phyloP scores from a whole-genome alignment of 306 rosid species.

The Prunus persica region DNA sequence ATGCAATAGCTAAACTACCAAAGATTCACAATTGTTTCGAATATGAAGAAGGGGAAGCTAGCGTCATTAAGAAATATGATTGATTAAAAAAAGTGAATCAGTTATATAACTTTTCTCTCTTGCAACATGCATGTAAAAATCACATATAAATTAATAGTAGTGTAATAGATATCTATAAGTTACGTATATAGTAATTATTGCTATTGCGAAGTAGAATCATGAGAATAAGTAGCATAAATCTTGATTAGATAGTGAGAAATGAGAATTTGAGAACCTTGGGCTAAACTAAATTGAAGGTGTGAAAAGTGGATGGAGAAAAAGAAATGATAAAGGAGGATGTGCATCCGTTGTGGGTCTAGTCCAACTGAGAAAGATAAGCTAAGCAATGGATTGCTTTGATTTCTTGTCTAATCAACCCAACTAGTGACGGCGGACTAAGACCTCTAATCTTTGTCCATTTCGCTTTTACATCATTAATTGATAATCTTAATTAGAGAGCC shows the following conservation, averaged over 20 bases:
- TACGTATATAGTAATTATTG: too few species aligned
- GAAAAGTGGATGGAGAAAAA: neutral
- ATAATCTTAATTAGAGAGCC: neutral
- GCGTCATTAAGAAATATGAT: neutral
- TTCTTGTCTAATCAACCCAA: slow-evolving; percentile 32
- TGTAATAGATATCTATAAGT: too few species aligned
- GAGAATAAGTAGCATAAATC: neutral
- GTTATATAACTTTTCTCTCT: neutral
- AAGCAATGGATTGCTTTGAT: slow-evolving; percentile 36
- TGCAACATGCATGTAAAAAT: too few species aligned
- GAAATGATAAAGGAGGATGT: neutral
- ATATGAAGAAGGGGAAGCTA: neutral
- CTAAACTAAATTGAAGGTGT: neutral
- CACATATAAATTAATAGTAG: too few species aligned
- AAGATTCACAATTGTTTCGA: neutral
- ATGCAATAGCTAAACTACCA: neutral
- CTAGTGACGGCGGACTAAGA: slow-evolving; percentile 33
- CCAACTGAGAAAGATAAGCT: slow-evolving; percentile 26
- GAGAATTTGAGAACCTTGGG: neutral
- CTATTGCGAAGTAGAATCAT: too few species aligned
- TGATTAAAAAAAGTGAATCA: neutral
- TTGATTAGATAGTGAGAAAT: neutral
- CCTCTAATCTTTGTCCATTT: slow-evolving; percentile 13
- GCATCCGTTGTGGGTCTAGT: slow-evolving; percentile 17
- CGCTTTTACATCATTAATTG: neutral